These are phyloP conservation scores for Podila clonocystis DNA, from an alignment of 192 early-diverging fungal species.

Conservation along the genomic window DNA sequence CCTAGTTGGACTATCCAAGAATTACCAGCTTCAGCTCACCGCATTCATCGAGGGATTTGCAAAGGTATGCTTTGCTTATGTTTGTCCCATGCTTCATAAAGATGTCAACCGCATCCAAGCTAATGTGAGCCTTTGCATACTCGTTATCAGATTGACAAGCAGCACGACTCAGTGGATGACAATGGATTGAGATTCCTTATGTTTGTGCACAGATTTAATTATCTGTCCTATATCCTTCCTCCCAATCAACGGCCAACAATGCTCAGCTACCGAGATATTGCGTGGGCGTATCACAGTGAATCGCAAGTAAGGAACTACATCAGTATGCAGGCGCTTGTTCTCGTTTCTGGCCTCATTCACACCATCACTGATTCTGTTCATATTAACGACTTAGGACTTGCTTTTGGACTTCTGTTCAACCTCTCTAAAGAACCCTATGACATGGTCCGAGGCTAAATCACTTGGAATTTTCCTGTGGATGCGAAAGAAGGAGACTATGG, in stretches of 20 bases:
- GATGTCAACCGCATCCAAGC: neutral
- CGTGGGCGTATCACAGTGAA: constrained; percentile 90
- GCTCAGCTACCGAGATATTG: constrained; percentile 74
- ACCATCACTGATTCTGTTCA: neutral
- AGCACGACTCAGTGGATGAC: constrained; percentile 80
- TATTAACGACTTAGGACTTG: constrained; percentile 56
- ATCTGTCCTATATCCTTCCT: constrained; percentile 62
- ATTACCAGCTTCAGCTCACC: constrained; percentile 77
- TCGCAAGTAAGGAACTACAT: constrained; percentile 71
- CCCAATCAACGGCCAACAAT: constrained; percentile 53
- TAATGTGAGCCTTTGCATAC: neutral
- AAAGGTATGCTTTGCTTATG: constrained; percentile 52
- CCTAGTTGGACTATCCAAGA: constrained; percentile 70
- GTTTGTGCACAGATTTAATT: constrained; percentile 74
- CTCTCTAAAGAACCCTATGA: constrained; percentile 67
- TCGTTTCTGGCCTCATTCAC: neutral
- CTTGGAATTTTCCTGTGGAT: constrained; percentile 92
- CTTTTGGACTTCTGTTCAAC: constrained; percentile 67
- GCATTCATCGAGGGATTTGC: constrained; percentile 81
- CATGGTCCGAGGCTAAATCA: constrained; percentile 84
- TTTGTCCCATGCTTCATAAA: too few relatives aligned
- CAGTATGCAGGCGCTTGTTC: neutral
- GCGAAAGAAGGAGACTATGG: constrained; percentile 74
- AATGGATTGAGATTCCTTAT: constrained; percentile 89
- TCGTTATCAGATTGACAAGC: constrained; percentile 70